Evolutionary conservation across 306 rosid species (phyloP).

Genomic region (Coriaria nepalensis): DNA sequence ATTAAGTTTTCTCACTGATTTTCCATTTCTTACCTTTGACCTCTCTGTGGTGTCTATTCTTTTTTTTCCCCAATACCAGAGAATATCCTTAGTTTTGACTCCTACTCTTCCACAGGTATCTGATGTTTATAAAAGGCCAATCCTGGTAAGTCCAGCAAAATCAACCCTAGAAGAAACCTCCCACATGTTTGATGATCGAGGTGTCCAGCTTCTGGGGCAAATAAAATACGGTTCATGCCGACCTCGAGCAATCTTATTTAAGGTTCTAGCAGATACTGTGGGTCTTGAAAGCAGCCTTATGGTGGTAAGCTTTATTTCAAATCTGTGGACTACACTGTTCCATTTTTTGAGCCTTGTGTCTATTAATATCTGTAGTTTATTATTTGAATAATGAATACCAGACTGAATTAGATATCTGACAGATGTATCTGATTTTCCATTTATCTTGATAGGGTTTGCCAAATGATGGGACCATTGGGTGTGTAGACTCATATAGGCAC

Average conservation of each 20-base stretch:
- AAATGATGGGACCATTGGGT: conserved; percentile 60
- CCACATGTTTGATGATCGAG: conserved; percentile 74
- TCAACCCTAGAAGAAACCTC: conserved; percentile 63
- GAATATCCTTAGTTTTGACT: too few relatives aligned
- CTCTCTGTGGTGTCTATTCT: too few relatives aligned
- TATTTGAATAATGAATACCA: not conserved
- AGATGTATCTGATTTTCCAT: conserved; percentile 10
- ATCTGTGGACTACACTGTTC: not conserved
- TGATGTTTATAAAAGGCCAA: conserved; percentile 75
- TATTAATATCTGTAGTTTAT: too few relatives aligned
- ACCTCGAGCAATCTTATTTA: conserved; percentile 86
- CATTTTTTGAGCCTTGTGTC: not conserved
- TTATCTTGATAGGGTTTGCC: conserved; percentile 67
- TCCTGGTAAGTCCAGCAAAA: conserved; percentile 88
- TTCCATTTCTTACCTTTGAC: too few relatives aligned
- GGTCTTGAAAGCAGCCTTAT: conserved; percentile 86
- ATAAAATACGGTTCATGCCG: conserved; percentile 90
- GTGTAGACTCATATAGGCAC: conserved; percentile 73
- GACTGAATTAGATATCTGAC: not conserved
- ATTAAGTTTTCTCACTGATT: too few relatives aligned
- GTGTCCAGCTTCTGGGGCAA: conserved; percentile 88
- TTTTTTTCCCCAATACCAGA: too few relatives aligned
- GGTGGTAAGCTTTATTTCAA: conserved; percentile 60
- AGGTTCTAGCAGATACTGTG: conserved; percentile 89
- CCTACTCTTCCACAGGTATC: conserved; percentile 49